Conservation (phyloP, 768 basidiomycete genomes). For the Russula foetens region DNA sequence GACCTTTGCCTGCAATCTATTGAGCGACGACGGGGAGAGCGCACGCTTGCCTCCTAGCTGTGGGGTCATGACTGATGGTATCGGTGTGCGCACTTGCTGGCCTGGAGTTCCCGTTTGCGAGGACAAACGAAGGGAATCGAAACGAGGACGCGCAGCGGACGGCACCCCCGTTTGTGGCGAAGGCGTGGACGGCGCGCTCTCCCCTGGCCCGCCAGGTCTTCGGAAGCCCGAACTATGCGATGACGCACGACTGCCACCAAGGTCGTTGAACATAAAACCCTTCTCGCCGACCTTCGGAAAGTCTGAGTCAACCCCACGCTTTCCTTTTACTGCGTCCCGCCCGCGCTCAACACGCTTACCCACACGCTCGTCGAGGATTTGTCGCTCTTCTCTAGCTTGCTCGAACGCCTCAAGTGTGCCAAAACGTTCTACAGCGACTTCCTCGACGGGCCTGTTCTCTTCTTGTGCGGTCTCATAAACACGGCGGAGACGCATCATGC, state of each 20-base stretch:
- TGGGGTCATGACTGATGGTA: slow-evolving; percentile 88
- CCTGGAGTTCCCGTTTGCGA: slow-evolving; percentile 54
- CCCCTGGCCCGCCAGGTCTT: slow-evolving; percentile 58
- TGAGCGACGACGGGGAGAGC: slow-evolving; percentile 72
- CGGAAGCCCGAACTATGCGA: slow-evolving; percentile 85
- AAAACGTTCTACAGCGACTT: slow-evolving; percentile 85
- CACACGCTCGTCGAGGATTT: slow-evolving; percentile 77
- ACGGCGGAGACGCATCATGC: slow-evolving; percentile 92
- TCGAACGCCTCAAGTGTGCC: slow-evolving; percentile 79
- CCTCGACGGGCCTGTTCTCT: slow-evolving; percentile 60
- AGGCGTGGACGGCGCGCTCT: slow-evolving; percentile 56
- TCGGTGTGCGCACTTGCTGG: slow-evolving; percentile 65
- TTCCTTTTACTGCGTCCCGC: slow-evolving; percentile 32
- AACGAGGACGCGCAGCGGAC: slow-evolving; percentile 37
- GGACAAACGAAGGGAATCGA: slow-evolving; percentile 54
- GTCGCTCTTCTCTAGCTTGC: slow-evolving; percentile 81
- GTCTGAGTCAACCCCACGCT: slow-evolving; percentile 23
- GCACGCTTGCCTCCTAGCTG: slow-evolving; percentile 35
- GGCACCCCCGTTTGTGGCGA: slow-evolving; percentile 29
- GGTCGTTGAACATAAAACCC: slow-evolving; percentile 62
- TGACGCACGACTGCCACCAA: slow-evolving; percentile 52
- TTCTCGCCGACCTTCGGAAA: slow-evolving; percentile 36
- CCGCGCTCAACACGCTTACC: slow-evolving; percentile 38
- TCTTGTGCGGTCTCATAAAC: slow-evolving; percentile 89
- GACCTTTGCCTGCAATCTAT: slow-evolving; percentile 89